phyloP scores from a whole-genome alignment of 2,329 filamentous ascomycete genomes.

The Calonectria hongkongensis region DNA sequence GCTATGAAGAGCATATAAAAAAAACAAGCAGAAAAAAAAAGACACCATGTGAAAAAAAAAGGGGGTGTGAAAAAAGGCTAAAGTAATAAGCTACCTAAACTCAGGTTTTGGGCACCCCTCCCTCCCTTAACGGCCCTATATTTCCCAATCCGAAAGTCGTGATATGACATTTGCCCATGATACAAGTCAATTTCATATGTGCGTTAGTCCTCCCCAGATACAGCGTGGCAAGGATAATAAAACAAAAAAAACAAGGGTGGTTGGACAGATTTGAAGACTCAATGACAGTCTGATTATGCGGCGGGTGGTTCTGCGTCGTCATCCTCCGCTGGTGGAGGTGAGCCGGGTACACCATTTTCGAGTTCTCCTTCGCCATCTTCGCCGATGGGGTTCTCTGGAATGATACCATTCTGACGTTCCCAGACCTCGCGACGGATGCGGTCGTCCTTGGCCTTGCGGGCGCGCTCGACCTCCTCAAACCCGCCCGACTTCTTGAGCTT shows the following conservation, averaged over 20 bases:
- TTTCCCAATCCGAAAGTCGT: slow-evolving; percentile 36
- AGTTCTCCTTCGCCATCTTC: slow-evolving; percentile 57
- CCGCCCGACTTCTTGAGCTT: slow-evolving; percentile 97
- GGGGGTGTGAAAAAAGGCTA: slow-evolving; percentile 33
- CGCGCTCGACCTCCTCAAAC: slow-evolving; percentile 92
- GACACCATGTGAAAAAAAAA: slow-evolving; percentile 38
- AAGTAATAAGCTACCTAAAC: slow-evolving; percentile 19
- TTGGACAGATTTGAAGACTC: background rate
- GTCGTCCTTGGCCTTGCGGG: slow-evolving; percentile 90
- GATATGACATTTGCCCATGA: slow-evolving; percentile 38
- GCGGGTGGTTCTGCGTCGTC: slow-evolving; percentile 38
- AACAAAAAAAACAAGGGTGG: background rate
- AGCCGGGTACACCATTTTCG: slow-evolving; percentile 46
- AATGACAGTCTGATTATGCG: slow-evolving; percentile 35
- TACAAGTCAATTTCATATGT: slow-evolving; percentile 37
- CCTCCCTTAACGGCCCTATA: slow-evolving; percentile 19
- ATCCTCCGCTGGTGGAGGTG: slow-evolving; percentile 27
- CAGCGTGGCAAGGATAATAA: slow-evolving; percentile 10
- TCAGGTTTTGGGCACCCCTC: background rate
- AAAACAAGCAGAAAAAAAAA: slow-evolving; percentile 42
- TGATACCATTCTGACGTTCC: slow-evolving; percentile 78
- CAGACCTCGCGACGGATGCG: slow-evolving; percentile 87
- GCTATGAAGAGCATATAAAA: slow-evolving; percentile 56
- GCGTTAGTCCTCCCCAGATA: slow-evolving; percentile 23
- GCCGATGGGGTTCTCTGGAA: slow-evolving; percentile 66